A percentile compares a stretch with the other conserved stretches of the same genome.
phyloP scores from a whole-genome alignment of 441 rosid genomes.

The Euphorbia corollata region DNA sequence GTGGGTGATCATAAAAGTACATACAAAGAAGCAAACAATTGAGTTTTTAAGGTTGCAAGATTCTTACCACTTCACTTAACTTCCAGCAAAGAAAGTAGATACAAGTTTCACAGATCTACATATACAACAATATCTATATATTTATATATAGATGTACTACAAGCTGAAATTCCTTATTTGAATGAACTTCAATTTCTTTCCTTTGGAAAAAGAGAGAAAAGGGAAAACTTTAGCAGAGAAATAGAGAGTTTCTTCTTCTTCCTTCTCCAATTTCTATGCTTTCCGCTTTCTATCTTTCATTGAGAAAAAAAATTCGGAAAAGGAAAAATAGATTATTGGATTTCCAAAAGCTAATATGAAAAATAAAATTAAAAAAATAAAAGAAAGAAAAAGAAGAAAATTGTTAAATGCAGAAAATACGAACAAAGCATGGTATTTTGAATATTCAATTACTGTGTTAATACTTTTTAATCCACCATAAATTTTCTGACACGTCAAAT shows the following conservation, averaged over 20 bases:
- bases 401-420: neutral
- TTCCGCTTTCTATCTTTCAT: neutral
- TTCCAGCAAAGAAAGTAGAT: slow-evolving; percentile 19
- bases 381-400: neutral
- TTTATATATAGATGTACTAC: neutral
- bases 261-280: slow-evolving; percentile 51
- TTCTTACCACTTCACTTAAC: slow-evolving; percentile 32
- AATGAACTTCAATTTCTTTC: neutral
- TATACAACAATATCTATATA: neutral
- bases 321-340: neutral
- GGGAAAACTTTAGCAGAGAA: neutral
- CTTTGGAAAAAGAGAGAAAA: neutral
- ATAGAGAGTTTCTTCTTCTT: slow-evolving; percentile 23
- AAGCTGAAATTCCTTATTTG: neutral
- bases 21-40: neutral
- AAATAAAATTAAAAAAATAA: neutral
- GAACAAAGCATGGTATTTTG: neutral
- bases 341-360: neutral
- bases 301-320: neutral
- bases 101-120: slow-evolving; percentile 11
- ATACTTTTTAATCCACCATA: slow-evolving; percentile 6
- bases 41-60: slow-evolving; percentile 14
- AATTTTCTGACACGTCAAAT: neutral
- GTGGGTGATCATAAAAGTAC: slow-evolving; percentile 15
- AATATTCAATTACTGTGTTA: neutral